These are phyloP conservation scores for Penicillium glabrum DNA, from an alignment of 2,329 filamentous ascomycete species.

Conservation along the genomic window DNA sequence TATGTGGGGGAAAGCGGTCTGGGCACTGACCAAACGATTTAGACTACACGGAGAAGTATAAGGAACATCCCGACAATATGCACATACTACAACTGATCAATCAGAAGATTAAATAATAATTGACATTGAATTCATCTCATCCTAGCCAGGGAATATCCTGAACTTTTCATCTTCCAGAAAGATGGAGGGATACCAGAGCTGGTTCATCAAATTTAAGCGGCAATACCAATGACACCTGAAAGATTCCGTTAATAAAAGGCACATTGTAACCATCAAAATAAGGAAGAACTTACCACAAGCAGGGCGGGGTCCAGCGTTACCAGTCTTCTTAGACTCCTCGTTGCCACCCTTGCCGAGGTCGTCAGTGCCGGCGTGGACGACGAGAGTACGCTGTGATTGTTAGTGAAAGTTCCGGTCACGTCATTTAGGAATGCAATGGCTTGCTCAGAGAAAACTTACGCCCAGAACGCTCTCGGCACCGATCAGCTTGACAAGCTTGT, in stretches of 20 bases:
- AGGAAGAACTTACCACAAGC: constrained; percentile 73
- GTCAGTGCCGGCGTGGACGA: constrained; percentile 92
- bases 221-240: constrained; percentile 83
- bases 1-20: constrained; percentile 33
- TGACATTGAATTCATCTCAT: constrained; percentile 22
- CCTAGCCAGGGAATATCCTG: constrained; percentile 19
- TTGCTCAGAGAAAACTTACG: constrained; percentile 53
- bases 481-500: constrained; percentile 91
- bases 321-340: constrained; percentile 97
- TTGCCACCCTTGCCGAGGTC: constrained; percentile 90
- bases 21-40: constrained; percentile 5
- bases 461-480: constrained; percentile 93
- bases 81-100: neutral
- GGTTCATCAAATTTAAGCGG: constrained; percentile 55
- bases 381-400: constrained; percentile 74
- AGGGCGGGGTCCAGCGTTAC: constrained; percentile 88
- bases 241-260: constrained; percentile 3
- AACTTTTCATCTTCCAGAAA: constrained; percentile 20
- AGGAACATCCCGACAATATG: neutral
- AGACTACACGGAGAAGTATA: neutral
- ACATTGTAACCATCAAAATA: neutral
- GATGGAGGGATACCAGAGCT: constrained; percentile 12
- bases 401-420: constrained; percentile 13
- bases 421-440: neutral
- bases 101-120: constrained; percentile 1